These are phyloP conservation scores for Nepenthes gracilis DNA, from an alignment of 148 eudicot genomes.

Conservation along the genomic window DNA sequence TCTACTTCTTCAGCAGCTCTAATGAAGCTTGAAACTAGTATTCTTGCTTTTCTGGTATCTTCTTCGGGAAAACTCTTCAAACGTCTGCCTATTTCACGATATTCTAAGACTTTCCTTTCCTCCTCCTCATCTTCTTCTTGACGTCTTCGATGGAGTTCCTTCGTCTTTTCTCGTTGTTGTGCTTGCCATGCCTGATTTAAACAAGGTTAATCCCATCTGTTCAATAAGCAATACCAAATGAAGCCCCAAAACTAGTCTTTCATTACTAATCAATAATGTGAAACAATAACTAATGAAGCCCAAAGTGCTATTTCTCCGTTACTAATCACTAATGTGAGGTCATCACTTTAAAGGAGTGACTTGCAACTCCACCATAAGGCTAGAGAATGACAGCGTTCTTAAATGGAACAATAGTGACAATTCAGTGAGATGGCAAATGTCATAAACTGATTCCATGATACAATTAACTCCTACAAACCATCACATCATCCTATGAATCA, in stretches of 20 bases:
- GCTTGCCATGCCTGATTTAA: conserved; percentile 87
- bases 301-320: too few relatives aligned
- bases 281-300: too few relatives aligned
- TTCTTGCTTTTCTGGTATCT: conserved; percentile 62
- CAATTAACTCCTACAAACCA: too few relatives aligned
- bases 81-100: conserved; percentile 72
- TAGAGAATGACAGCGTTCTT: too few relatives aligned
- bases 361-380: too few relatives aligned
- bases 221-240: neutral
- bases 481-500: too few relatives aligned
- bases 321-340: too few relatives aligned
- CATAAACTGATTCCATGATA: too few relatives aligned
- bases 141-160: conserved; percentile 55
- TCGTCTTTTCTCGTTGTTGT: conserved; percentile 64
- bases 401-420: too few relatives aligned
- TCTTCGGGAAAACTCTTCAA: conserved; percentile 71
- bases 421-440: too few relatives aligned
- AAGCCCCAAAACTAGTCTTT: neutral
- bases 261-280: too few relatives aligned
- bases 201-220: conserved; percentile 11
- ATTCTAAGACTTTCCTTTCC: conserved; percentile 68
- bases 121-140: conserved; percentile 90
- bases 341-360: too few relatives aligned
- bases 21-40: conserved; percentile 75
- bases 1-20: conserved; percentile 94